Evolutionary conservation across 805 yeast genomes (phyloP).

Genomic region (Diddensiella santjacobensis): DNA sequence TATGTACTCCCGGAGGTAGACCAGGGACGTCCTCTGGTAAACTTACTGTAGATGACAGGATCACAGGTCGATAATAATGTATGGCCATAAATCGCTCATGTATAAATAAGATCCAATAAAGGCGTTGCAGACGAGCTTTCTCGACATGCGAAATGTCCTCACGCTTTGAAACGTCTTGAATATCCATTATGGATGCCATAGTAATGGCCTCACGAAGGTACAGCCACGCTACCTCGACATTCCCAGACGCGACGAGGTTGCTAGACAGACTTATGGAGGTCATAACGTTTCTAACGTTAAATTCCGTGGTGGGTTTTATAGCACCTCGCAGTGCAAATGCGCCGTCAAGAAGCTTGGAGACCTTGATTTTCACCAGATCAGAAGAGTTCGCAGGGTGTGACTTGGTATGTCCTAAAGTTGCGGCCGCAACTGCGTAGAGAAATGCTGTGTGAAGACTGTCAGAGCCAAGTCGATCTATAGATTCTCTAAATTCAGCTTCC

Average conservation of each 20-base stretch:
- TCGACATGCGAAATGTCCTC: conserved; percentile 5
- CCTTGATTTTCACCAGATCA: neutral
- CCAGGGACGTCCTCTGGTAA: conserved; percentile 14
- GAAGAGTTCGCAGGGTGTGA: neutral
- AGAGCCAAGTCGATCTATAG: conserved; percentile 3
- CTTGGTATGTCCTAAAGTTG: conserved; percentile 10
- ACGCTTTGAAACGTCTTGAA: neutral
- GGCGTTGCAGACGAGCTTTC: conserved; percentile 10
- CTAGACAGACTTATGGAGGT: conserved; percentile 11
- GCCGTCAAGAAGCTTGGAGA: conserved; percentile 8
- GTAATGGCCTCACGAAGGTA: conserved; percentile 20
- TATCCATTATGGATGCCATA: conserved; percentile 9
- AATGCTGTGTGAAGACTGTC: conserved; percentile 10
- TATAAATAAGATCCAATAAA: conserved; percentile 18
- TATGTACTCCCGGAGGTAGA: conserved; percentile 9
- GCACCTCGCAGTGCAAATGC: conserved; percentile 13
- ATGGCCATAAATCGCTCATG: conserved; percentile 20
- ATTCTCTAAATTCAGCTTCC: conserved; percentile 9
- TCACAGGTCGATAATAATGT: conserved; percentile 13
- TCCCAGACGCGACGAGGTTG: conserved; percentile 9
- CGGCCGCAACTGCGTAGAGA: conserved; percentile 13
- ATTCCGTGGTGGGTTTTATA: conserved; percentile 2
- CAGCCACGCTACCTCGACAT: conserved; percentile 16
- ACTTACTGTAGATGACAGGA: neutral
- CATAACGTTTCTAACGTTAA: conserved; percentile 8